Conservation (phyloP, 305 asterid genomes). For the Lippia alba region DNA sequence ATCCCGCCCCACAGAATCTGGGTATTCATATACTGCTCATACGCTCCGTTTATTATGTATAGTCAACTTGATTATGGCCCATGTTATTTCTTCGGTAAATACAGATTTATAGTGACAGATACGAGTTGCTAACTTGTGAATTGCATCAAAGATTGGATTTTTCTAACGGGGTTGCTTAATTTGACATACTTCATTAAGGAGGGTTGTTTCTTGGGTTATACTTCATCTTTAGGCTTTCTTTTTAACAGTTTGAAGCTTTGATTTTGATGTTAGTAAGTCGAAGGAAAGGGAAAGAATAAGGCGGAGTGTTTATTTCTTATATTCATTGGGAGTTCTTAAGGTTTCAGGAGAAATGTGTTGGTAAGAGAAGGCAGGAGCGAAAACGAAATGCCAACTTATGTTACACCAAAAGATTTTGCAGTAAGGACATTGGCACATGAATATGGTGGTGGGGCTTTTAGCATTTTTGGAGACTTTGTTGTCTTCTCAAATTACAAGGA, state of each 20-base stretch:
- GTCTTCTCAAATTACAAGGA: constrained; percentile 91
- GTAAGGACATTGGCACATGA: constrained; percentile 95
- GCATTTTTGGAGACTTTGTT: constrained; percentile 62
- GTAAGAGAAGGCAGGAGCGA: constrained; percentile 72
- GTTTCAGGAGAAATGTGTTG: constrained; percentile 72
- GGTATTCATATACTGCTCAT: constrained; percentile 44
- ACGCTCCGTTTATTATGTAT: not conserved
- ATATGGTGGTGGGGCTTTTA: constrained; percentile 95
- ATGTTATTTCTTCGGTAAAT: constrained; percentile 1
- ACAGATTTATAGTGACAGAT: not conserved
- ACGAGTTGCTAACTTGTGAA: not conserved
- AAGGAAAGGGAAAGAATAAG: not conserved
- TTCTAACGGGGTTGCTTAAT: not conserved
- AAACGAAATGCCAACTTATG: constrained; percentile 59
- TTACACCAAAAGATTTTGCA: constrained; percentile 81
- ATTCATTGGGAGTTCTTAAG: constrained; percentile 26
- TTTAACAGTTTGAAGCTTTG: no score
- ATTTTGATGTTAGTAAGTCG: no score
- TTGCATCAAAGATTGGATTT: constrained; percentile 8
- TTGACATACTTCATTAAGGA: not conserved
- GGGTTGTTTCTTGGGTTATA: constrained; percentile 5
- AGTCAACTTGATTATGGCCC: not conserved
- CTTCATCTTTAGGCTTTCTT: not conserved
- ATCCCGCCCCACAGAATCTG: constrained; percentile 87
- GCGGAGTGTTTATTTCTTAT: constrained; percentile 4